phyloP scores from a whole-genome alignment of 805 yeast species.

The Maudiozyma serrabonitensis region DNA sequence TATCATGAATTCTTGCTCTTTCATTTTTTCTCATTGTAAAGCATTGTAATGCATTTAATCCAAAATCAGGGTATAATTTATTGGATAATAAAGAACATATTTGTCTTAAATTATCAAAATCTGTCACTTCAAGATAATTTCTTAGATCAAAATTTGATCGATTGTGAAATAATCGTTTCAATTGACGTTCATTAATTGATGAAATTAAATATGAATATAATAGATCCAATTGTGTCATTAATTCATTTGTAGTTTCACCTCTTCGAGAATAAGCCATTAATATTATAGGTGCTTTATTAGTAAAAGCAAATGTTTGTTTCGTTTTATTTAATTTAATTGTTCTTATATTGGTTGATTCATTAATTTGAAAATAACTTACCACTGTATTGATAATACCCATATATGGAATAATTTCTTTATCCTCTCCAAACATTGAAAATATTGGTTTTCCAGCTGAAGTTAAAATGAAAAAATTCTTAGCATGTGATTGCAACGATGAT shows the following conservation, averaged over 20 bases:
- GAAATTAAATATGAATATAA: constrained; percentile 73
- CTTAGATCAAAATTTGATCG: constrained; percentile 78
- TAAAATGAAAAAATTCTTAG: constrained; percentile 68
- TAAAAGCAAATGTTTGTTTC: constrained; percentile 38
- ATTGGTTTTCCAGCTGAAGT: constrained; percentile 87
- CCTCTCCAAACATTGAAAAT: constrained; percentile 66
- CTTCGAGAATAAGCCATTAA: constrained; percentile 58
- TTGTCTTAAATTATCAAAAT: constrained; percentile 58
- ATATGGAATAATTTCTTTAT: constrained; percentile 52
- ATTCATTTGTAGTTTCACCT: constrained; percentile 42
- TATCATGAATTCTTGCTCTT: constrained; percentile 40
- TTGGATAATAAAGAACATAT: constrained; percentile 45
- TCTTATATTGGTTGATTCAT: constrained; percentile 30
- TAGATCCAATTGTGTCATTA: constrained; percentile 57
- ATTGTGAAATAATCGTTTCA: constrained; percentile 54
- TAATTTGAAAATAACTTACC: constrained; percentile 53
- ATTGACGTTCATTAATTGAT: constrained; percentile 71
- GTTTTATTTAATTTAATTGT: constrained; percentile 33
- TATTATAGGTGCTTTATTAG: constrained; percentile 59
- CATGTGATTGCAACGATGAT: constrained; percentile 4
- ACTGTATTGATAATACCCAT: constrained; percentile 78
- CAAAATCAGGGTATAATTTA: constrained; percentile 46
- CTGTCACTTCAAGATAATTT: constrained; percentile 64
- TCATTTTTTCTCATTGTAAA: constrained; percentile 47
- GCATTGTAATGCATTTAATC: constrained; percentile 59